Evolutionary conservation across 371 early-diverging fungal genomes (phyloP).

Genomic region (Zychaea mexicana): DNA sequence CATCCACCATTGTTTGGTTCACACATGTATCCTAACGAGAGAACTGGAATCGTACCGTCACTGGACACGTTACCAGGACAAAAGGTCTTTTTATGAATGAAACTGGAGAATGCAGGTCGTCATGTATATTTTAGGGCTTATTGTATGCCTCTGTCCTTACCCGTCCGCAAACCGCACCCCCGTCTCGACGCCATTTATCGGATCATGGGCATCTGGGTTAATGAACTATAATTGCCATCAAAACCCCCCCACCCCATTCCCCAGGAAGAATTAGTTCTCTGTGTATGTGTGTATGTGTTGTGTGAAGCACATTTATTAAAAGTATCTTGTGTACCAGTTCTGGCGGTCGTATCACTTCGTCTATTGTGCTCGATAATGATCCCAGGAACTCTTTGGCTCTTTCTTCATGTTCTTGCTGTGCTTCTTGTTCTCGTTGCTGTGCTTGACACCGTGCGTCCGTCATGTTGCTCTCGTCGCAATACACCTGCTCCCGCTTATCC

Average conservation of each 20-base stretch:
- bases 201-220: constrained; percentile 42
- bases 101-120: no score
- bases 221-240: constrained; percentile 47
- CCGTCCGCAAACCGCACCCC: constrained; percentile 60
- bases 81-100: neutral
- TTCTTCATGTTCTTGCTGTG: constrained; percentile 7
- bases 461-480: constrained; percentile 1
- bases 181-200: constrained; percentile 46
- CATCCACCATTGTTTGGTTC: constrained; percentile 72
- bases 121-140: neutral
- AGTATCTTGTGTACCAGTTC: constrained; percentile 10
- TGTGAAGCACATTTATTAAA: neutral
- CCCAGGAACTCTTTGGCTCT: constrained; percentile 6
- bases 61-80: constrained; percentile 37
- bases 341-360: constrained; percentile 11
- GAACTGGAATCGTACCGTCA: constrained; percentile 91
- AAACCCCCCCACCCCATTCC: no score
- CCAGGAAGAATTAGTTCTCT: no score
- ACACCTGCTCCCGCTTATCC: neutral
- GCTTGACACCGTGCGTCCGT: constrained; percentile 5
- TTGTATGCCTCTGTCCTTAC: constrained; percentile 23
- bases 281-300: neutral
- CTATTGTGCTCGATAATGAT: constrained; percentile 1
- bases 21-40: constrained; percentile 94
- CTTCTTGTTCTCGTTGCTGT: neutral